These are phyloP conservation scores for Cylindrotheca closterium DNA, from an alignment of 108 stramenopile species.

Conservation along the genomic window DNA sequence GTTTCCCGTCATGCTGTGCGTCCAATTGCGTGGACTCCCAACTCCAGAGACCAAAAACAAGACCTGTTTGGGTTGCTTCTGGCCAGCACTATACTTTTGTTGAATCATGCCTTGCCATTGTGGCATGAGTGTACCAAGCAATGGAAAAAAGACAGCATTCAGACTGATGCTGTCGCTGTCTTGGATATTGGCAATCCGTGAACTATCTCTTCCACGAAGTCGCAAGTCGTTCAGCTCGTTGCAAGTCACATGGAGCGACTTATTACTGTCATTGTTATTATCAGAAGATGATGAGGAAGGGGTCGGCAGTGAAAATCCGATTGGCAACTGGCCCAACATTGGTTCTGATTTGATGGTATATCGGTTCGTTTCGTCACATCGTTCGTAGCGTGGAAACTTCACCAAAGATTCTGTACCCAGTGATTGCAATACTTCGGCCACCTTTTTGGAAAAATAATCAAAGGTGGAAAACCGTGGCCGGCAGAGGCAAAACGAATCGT, in stretches of 20 bases:
- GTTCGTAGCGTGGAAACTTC: constrained; percentile 71
- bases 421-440: constrained; percentile 17
- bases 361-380: constrained; percentile 35
- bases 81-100: constrained; percentile 59
- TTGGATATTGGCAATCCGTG: constrained; percentile 27
- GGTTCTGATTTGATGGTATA: constrained; percentile 18
- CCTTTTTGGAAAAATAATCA: constrained; percentile 54
- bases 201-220: constrained; percentile 63
- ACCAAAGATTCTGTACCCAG: constrained; percentile 19
- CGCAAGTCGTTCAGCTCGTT: constrained; percentile 56
- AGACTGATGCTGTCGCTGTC: constrained; percentile 34
- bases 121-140: constrained; percentile 81
- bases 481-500: constrained; percentile 55
- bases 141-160: constrained; percentile 87
- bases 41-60: constrained; percentile 88
- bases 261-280: background rate
- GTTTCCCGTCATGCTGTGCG: constrained; percentile 77
- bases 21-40: constrained; percentile 89
- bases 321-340: constrained; percentile 43
- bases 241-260: constrained; percentile 16
- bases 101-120: constrained; percentile 70
- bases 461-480: constrained; percentile 84
- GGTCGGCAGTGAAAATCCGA: constrained; percentile 53
- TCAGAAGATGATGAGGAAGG: too few relatives aligned
- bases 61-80: constrained; percentile 72